These are phyloP conservation scores for Pichia sp. DNA, from an alignment of 1,139 yeast species.

Conservation along the genomic window DNA sequence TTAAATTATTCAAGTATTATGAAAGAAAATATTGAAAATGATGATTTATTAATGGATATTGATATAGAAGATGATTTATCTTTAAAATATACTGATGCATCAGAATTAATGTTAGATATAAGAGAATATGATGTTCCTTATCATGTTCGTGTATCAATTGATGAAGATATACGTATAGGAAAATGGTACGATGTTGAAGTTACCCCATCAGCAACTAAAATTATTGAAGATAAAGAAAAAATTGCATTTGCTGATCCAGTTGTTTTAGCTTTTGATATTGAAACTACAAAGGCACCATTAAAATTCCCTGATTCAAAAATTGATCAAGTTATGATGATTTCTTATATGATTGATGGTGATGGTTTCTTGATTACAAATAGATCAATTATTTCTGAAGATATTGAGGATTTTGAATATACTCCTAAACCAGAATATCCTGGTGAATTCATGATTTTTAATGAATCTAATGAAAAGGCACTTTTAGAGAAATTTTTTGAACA, in stretches of 20 bases:
- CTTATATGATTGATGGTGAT: constrained; percentile 98
- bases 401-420: constrained; percentile 94
- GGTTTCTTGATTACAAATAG: constrained; percentile 92
- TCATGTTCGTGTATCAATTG: constrained; percentile 92
- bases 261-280: constrained; percentile 93
- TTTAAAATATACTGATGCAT: constrained; percentile 42
- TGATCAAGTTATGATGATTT: constrained; percentile 99
- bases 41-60: constrained; percentile 23
- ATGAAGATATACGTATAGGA: constrained; percentile 79
- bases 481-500: constrained; percentile 82
- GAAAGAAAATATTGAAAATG: constrained; percentile 21
- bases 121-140: constrained; percentile 96
- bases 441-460: constrained; percentile 82
- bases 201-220: constrained; percentile 42
- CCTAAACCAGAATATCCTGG: constrained; percentile 98
- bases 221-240: constrained; percentile 63
- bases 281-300: constrained; percentile 93
- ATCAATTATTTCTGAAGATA: constrained; percentile 89
- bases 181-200: constrained; percentile 89
- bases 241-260: constrained; percentile 98
- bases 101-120: constrained; percentile 66
- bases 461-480: constrained; percentile 72
- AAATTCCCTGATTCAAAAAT: constrained; percentile 90
- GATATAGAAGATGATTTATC: constrained; percentile 22
- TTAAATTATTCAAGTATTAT: constrained; percentile 32